Evolutionary conservation across 1,284 basidiomycete genomes (phyloP).

Genomic region (Sphaerobolus stellatus): DNA sequence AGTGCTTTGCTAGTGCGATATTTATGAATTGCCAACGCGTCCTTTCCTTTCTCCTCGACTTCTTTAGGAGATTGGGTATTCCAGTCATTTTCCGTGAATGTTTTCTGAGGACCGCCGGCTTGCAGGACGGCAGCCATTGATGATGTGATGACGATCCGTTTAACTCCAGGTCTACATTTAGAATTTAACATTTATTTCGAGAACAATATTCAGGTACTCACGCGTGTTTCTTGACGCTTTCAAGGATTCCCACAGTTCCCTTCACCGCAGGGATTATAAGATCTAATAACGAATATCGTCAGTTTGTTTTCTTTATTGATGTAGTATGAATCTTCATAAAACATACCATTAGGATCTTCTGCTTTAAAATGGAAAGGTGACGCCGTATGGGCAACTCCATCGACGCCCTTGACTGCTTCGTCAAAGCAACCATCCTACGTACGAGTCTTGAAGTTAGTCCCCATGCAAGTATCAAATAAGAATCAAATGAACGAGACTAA

Average conservation of each 20-base stretch:
- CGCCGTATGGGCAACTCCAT: constrained; percentile 59
- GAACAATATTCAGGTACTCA: constrained; percentile 25
- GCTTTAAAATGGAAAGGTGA: constrained; percentile 45
- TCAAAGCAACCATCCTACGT: constrained; percentile 64
- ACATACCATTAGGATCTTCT: constrained; percentile 39
- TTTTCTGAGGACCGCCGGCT: constrained; percentile 14
- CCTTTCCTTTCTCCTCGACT: constrained; percentile 53
- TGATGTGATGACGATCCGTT: constrained; percentile 67
- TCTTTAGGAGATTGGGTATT: constrained; percentile 56
- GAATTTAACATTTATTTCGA: constrained; percentile 31
- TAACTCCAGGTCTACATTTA: constrained; percentile 41
- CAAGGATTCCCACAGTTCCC: constrained; percentile 59
- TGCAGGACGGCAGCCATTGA: constrained; percentile 53
- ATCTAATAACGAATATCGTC: constrained; percentile 30
- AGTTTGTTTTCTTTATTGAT: not conserved
- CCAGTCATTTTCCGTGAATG: constrained; percentile 58
- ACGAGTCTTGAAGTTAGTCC: not conserved
- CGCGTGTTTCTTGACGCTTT: constrained; percentile 52
- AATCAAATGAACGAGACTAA: constrained; percentile 18
- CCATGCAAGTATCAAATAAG: not conserved
- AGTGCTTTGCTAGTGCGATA: constrained; percentile 68
- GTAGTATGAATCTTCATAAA: not conserved
- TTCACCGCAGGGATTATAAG: constrained; percentile 62
- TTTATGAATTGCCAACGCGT: constrained; percentile 42
- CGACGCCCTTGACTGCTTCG: constrained; percentile 65